Conservation (phyloP, 2,329 filamentous ascomycete genomes). For the Davidsoniella neocaledoniae region DNA sequence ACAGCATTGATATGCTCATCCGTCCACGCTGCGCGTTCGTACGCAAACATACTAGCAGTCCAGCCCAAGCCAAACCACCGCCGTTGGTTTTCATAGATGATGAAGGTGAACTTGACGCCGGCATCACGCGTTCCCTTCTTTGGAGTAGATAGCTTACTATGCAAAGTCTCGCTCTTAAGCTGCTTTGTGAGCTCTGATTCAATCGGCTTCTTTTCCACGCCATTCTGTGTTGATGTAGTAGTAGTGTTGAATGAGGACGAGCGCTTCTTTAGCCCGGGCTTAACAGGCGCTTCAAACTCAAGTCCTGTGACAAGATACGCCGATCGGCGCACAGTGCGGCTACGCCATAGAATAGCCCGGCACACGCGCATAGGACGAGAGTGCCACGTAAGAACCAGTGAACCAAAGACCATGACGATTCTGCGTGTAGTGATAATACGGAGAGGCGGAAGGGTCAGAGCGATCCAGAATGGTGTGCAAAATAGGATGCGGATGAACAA, state of each 20-base stretch:
- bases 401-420: conserved; percentile 72
- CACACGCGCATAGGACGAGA: conserved; percentile 72
- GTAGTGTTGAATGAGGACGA: conserved; percentile 11
- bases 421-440: conserved; percentile 75
- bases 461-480: conserved; percentile 75
- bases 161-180: conserved; percentile 19
- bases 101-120: conserved; percentile 89
- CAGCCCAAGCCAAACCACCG: conserved; percentile 91
- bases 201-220: conserved; percentile 15
- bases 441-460: conserved; percentile 65
- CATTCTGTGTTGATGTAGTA: conserved; percentile 14
- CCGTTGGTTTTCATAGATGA: conserved; percentile 89
- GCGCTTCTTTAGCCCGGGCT: conserved; percentile 14
- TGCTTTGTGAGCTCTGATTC: conserved; percentile 33
- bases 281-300: conserved; percentile 40
- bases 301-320: conserved; percentile 66
- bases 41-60: conserved; percentile 80
- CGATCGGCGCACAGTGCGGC: conserved; percentile 51
- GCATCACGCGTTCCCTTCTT: conserved; percentile 32
- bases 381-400: conserved; percentile 79
- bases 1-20: conserved; percentile 83
- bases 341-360: conserved; percentile 81
- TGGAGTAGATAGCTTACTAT: not conserved
- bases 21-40: conserved; percentile 83
- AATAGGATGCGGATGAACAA: conserved; percentile 80